phyloP scores from a whole-genome alignment of 176 grass and related monocot species.

The Carex kokanica region DNA sequence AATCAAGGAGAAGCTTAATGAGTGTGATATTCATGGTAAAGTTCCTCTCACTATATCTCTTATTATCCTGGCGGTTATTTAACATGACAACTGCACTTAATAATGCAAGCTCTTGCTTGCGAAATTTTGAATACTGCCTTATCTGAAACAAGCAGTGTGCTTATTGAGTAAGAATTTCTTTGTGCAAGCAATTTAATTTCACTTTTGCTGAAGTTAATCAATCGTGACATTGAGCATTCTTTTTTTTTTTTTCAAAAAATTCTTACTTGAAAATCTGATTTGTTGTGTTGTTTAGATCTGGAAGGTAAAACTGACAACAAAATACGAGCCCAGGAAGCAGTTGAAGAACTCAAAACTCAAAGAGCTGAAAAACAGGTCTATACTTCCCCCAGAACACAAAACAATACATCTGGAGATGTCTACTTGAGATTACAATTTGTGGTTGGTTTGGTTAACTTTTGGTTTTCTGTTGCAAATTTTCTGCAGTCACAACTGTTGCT shows the following conservation, averaged over 20 bases:
- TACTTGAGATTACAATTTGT: slow-evolving; percentile 7
- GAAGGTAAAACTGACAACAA: slow-evolving; percentile 79
- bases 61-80: background rate
- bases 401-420: slow-evolving; percentile 6
- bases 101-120: background rate
- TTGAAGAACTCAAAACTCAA: slow-evolving; percentile 78
- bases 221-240: background rate
- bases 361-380: slow-evolving; percentile 91
- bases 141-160: background rate
- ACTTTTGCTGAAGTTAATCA: background rate
- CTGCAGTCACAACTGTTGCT: slow-evolving; percentile 68
- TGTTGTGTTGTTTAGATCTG: slow-evolving; percentile 50
- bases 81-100: background rate
- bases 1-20: slow-evolving; percentile 95
- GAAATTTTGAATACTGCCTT: background rate
- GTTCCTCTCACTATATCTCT: background rate
- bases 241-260: background rate
- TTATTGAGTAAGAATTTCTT: background rate
- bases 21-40: slow-evolving; percentile 75
- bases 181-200: background rate
- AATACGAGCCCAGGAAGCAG: slow-evolving; percentile 62
- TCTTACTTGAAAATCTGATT: background rate
- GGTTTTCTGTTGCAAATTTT: slow-evolving; percentile 20
- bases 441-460: background rate
- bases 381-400: background rate